Evolutionary conservation across 768 basidiomycete species (phyloP), one percentile per base, ranked within the genome.

Genomic region (Suillus plorans): DNA sequence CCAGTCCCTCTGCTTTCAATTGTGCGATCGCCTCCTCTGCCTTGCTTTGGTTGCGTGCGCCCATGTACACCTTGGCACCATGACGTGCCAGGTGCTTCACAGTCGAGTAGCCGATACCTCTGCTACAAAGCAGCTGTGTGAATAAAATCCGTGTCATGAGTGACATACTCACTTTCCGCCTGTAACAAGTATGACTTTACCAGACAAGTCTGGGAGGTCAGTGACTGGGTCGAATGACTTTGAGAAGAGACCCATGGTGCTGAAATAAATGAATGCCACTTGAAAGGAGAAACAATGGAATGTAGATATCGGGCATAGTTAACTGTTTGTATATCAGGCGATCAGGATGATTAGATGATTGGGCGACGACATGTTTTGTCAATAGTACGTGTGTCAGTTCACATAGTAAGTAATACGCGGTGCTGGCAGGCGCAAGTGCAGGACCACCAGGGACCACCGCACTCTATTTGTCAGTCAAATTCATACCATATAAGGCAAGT

Each of bases 11-110:
- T 4, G 64, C 65, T 44, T 81, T 72, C 45, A 89, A 74, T 37
- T 76, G 70, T 31, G 74, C 76, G 20, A 88, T 82, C 3, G 86
- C 86, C 8, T 70, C 81, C 28, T 72, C 77, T 9, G 83, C 86
- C 56, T 76, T 79, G 16, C 69, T 68, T 66, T 84, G 81, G 66
- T 77, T 80, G 20, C 87, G 80, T 7, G 85, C 82, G 0, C 80
- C 84, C 66, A 89, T 79, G 67, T 88, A 88, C 8, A 88, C 84
- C 68, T 84, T 88, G 5, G 86, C 86, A 18, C 87, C 86, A 9
- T 74, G 78, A 8, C 79, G 77, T 0, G 81, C 85, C n/a, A 89
- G 81, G 66, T 82, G 80, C 60, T 80, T 78, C 22, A 86, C 80
- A 0, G 84, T 86, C 0, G 78, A 78, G 66, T 80, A 82, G 0